phyloP scores from a whole-genome alignment of 768 basidiomycete genomes.

The Dictyophora rubrovolvata region DNA sequence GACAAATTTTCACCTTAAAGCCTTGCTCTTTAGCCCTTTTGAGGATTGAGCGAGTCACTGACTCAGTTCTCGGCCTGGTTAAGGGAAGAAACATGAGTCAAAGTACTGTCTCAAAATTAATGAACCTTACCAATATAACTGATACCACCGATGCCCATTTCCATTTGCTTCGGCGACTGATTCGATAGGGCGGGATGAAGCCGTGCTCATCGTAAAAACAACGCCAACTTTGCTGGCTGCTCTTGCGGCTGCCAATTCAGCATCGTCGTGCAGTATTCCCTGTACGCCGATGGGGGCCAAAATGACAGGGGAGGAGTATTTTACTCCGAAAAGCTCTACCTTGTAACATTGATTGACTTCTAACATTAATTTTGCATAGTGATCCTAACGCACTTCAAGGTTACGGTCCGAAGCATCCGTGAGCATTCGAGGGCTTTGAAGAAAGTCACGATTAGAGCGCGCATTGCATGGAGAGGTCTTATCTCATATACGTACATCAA shows the following conservation, averaged over 20 bases:
- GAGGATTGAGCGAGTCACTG: slow-evolving; percentile 55
- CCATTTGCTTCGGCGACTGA: slow-evolving; percentile 68
- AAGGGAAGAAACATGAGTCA: not conserved
- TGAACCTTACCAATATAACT: slow-evolving; percentile 59
- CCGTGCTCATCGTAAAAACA: slow-evolving; percentile 69
- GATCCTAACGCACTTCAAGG: slow-evolving; percentile 38
- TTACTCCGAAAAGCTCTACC: slow-evolving; percentile 44
- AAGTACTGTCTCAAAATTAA: not conserved
- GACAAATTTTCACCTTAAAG: slow-evolving; percentile 35
- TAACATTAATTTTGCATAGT: not conserved
- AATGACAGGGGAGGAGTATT: slow-evolving; percentile 49
- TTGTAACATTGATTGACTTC: not conserved
- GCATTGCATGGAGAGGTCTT: not conserved
- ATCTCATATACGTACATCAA: slow-evolving; percentile 37
- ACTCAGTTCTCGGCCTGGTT: slow-evolving; percentile 49
- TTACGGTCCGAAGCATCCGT: slow-evolving; percentile 45
- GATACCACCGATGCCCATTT: slow-evolving; percentile 60
- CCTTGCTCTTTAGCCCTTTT: slow-evolving; percentile 54
- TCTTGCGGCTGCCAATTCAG: slow-evolving; percentile 58
- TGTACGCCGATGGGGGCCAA: slow-evolving; percentile 68
- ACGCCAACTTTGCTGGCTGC: slow-evolving; percentile 54
- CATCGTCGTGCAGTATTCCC: slow-evolving; percentile 59
- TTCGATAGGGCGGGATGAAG: slow-evolving; percentile 63
- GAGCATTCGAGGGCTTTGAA: slow-evolving; percentile 58
- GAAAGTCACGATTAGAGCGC: not conserved